Conservation (phyloP, 2,329 filamentous ascomycete species). For the Didymella exigua region DNA sequence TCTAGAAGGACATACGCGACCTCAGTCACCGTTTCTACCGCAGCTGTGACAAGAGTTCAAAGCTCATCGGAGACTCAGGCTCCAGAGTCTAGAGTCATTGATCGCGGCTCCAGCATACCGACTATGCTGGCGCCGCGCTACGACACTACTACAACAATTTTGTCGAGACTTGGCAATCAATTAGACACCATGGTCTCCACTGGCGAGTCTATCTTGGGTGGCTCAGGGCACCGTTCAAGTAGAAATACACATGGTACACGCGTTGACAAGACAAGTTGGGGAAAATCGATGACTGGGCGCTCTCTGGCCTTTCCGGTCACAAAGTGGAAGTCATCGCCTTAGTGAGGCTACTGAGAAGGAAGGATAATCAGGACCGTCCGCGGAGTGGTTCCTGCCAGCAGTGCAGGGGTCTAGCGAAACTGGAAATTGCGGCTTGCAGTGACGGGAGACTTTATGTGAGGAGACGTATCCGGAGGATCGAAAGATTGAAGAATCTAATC, state of each 20-base stretch:
- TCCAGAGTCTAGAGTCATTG: neutral
- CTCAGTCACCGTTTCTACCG: neutral
- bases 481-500: no score
- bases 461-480: no score
- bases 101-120: neutral
- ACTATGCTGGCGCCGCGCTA: neutral
- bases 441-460: no score
- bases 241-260: neutral
- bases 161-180: neutral
- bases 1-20: neutral
- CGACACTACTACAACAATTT: neutral
- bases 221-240: neutral
- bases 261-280: neutral
- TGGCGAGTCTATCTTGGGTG: neutral
- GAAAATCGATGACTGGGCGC: neutral
- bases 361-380: neutral
- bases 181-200: neutral
- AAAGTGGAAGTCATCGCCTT: no score
- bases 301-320: neutral
- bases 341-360: neutral
- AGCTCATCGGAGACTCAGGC: constrained; percentile 6
- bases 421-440: no score
- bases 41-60: neutral
- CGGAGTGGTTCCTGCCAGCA: neutral
- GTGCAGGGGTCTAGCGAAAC: no score